These are phyloP conservation scores for Chlamydomonas eustigma DNA, from an alignment of 139 green algal genomes.

Conservation along the genomic window DNA sequence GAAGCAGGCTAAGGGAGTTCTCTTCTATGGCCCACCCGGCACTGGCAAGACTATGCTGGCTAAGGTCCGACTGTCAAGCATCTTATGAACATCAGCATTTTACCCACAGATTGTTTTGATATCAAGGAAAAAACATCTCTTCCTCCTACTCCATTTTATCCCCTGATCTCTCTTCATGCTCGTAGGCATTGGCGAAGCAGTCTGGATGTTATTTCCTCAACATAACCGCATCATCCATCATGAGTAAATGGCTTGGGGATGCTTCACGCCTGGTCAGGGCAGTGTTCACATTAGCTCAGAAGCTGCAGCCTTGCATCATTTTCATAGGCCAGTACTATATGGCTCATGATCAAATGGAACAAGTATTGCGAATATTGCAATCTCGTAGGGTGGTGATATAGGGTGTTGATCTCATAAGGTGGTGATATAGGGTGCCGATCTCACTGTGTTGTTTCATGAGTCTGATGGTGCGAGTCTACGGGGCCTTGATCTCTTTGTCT, in stretches of 20 bases:
- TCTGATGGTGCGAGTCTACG: too few relatives aligned
- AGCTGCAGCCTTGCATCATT: conserved; percentile 88
- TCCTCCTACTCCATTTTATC: too few relatives aligned
- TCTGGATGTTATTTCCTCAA: conserved; percentile 91
- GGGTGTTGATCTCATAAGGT: too few relatives aligned
- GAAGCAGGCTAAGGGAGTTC: conserved; percentile 61
- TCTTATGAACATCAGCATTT: neutral
- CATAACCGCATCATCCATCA: conserved; percentile 73
- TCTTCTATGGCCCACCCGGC: conserved; percentile 89
- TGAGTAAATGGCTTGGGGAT: conserved; percentile 96
- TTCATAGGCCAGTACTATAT: conserved; percentile 80
- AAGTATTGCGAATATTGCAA: too few relatives aligned
- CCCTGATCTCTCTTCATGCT: neutral
- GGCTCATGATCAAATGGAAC: too few relatives aligned
- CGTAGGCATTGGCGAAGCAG: conserved; percentile 82
- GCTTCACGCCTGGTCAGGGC: conserved; percentile 53
- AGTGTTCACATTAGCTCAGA: conserved; percentile 39
- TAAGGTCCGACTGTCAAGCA: conserved; percentile 8
- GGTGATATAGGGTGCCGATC: too few relatives aligned
- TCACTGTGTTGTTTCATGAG: too few relatives aligned
- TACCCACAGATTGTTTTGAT: too few relatives aligned
- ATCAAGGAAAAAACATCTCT: too few relatives aligned
- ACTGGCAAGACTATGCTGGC: conserved; percentile 17
- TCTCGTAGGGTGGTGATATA: too few relatives aligned
- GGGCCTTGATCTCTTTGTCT: too few relatives aligned